A percentile compares a stretch with the other conserved stretches of the same genome.
These are phyloP conservation scores for Sarocladium oryzae DNA, from an alignment of 2,329 filamentous ascomycete genomes.

Conservation along the genomic window DNA sequence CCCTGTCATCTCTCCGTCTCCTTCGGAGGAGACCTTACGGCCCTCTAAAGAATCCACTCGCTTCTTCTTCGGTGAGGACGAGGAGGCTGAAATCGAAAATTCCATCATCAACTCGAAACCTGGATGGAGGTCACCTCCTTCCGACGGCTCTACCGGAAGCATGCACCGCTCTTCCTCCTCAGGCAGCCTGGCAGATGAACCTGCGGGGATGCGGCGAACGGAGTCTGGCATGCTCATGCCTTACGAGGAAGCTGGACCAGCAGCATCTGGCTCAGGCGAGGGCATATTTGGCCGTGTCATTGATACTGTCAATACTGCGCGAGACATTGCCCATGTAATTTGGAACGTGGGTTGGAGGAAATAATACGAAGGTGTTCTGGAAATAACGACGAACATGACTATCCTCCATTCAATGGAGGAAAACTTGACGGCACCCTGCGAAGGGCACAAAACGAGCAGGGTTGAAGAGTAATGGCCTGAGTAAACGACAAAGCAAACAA, in stretches of 20 bases:
- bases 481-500: no score
- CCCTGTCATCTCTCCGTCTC: slow-evolving; percentile 59
- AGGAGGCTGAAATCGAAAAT: slow-evolving; percentile 45
- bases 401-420: no score
- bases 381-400: no score
- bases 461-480: background rate
- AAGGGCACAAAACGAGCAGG: slow-evolving; percentile 7
- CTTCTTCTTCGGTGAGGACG: slow-evolving; percentile 53
- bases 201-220: slow-evolving; percentile 65
- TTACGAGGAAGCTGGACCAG: slow-evolving; percentile 65
- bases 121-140: slow-evolving; percentile 26
- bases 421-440: no score
- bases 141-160: slow-evolving; percentile 19
- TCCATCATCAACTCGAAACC: slow-evolving; percentile 21
- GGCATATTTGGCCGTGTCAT: slow-evolving; percentile 73
- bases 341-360: slow-evolving; percentile 65
- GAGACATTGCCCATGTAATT: slow-evolving; percentile 64
- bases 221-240: slow-evolving; percentile 90
- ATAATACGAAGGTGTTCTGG: slow-evolving; percentile 22
- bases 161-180: slow-evolving; percentile 40
- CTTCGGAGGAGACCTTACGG: slow-evolving; percentile 75
- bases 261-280: slow-evolving; percentile 40
- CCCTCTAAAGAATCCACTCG: slow-evolving; percentile 62
- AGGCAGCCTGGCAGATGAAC: slow-evolving; percentile 42
- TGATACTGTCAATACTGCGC: slow-evolving; percentile 70